Conservation (phyloP, 495 filamentous ascomycete genomes). For the Penicillium turbatum region DNA sequence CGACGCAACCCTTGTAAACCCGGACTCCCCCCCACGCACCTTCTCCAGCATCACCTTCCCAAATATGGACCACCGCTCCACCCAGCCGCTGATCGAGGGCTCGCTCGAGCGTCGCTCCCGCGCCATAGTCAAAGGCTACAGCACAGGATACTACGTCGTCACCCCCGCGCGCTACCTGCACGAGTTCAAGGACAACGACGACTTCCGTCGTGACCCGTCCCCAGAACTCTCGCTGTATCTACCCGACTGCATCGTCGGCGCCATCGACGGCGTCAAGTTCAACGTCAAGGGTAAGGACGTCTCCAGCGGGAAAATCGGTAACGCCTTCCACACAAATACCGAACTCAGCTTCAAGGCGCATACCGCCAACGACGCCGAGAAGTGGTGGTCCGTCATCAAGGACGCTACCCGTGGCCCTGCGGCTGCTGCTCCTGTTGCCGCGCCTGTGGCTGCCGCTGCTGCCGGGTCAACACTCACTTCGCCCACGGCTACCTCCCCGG, state of each 20-base stretch:
- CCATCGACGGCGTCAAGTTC: constrained; percentile 76
- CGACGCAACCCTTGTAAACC: constrained; percentile 70
- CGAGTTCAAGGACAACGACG: constrained; percentile 93
- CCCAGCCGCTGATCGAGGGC: constrained; percentile 80
- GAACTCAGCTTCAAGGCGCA: constrained; percentile 71
- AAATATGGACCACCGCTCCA: constrained; percentile 78
- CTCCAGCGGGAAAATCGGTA: constrained; percentile 55
- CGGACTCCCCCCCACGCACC: constrained; percentile 63
- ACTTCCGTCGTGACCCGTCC: constrained; percentile 70
- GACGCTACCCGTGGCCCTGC: constrained; percentile 28
- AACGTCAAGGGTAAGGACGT: constrained; percentile 91
- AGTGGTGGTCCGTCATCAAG: constrained; percentile 75
- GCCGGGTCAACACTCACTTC: not conserved
- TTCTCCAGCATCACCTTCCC: constrained; percentile 73
- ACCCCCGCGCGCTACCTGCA: constrained; percentile 83
- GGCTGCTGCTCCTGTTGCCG: not conserved
- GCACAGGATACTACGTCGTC: constrained; percentile 80
- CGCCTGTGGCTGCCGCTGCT: constrained; percentile 4
- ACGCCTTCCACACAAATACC: constrained; percentile 56
- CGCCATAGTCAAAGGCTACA: constrained; percentile 73
- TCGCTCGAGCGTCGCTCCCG: constrained; percentile 80
- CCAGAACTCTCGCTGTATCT: constrained; percentile 89
- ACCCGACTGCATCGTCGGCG: constrained; percentile 80
- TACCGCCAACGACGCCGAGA: constrained; percentile 66
- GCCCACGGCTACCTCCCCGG: constrained; percentile 6